These are phyloP conservation scores for Suhomyces canberraensis DNA, from an alignment of 805 yeast species.

Conservation along the genomic window DNA sequence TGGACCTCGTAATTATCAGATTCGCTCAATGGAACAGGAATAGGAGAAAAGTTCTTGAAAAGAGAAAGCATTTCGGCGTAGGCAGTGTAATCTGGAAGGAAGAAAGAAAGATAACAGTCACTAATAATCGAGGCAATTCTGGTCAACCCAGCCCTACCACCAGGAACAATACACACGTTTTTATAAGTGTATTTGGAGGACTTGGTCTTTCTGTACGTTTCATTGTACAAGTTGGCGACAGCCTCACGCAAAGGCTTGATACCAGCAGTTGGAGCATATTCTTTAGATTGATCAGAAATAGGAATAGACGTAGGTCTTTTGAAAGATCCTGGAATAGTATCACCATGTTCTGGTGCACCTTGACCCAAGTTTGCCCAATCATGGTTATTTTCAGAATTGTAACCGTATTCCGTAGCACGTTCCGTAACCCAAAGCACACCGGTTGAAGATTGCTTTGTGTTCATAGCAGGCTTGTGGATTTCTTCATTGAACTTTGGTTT, in stretches of 20 bases:
- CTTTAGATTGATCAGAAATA: slow-evolving; percentile 47
- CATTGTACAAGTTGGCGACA: slow-evolving; percentile 55
- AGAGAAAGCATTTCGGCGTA: slow-evolving; percentile 63
- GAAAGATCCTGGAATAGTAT: slow-evolving; percentile 54
- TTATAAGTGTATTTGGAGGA: slow-evolving; percentile 55
- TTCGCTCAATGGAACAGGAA: slow-evolving; percentile 59
- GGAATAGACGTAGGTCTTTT: slow-evolving; percentile 48
- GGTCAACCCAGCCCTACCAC: slow-evolving; percentile 61
- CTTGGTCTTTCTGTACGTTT: slow-evolving; percentile 47
- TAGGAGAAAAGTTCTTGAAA: slow-evolving; percentile 60
- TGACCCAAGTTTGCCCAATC: slow-evolving; percentile 63
- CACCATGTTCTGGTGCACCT: slow-evolving; percentile 65
- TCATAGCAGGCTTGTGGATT: slow-evolving; percentile 55
- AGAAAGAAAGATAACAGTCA: slow-evolving; percentile 58
- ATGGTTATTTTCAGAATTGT: slow-evolving; percentile 31
- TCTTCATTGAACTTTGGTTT: slow-evolving; percentile 42
- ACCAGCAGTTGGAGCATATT: slow-evolving; percentile 61
- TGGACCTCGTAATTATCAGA: slow-evolving; percentile 56
- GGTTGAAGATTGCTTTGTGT: slow-evolving; percentile 55
- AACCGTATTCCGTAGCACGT: slow-evolving; percentile 57
- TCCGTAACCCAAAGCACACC: slow-evolving; percentile 67
- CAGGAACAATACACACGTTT: slow-evolving; percentile 62
- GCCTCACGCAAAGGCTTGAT: slow-evolving; percentile 52
- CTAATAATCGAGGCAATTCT: slow-evolving; percentile 59
- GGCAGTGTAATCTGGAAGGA: slow-evolving; percentile 62